Evolutionary conservation across 1,284 basidiomycete species (phyloP), one percentile per base, ranked within the genome.

Genomic region (Ceraceosorus guamensis): DNA sequence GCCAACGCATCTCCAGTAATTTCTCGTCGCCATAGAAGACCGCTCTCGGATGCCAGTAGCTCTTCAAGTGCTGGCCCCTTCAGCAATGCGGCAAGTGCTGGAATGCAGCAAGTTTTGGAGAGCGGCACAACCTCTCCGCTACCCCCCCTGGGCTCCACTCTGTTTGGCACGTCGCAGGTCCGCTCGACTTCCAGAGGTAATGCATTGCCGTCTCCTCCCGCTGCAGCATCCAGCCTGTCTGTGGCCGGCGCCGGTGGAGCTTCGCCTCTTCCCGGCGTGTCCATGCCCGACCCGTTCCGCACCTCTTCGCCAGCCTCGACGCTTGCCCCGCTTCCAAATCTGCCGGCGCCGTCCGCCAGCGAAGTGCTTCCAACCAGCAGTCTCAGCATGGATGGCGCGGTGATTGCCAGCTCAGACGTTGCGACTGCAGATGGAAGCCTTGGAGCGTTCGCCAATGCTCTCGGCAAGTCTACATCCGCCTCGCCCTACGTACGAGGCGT

Each of bases 371-470:
- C n/a, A n/a, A 16, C 45, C n/a, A 46, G 64, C 11, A 73, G 69
- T 43, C 50, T 75, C 53, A 71, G 69, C 49, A 71, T 75, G 53
- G 72, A 75, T 44, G 72, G 72, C n/a, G 72, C 72, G 32, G 59
- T 75, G 56, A 73, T 75, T 50, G 60, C 64, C 2, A 65, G 62
- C 7, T 57, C 63, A 46, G 65, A 69, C 30, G 63, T 64, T 1
- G 72, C 72, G 24, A 69, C 62, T 6, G 46, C 62, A 18, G 61
- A 65, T 13, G 65, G 65, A 52, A 68, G 66, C 31, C 60, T 75
- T 18, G 70, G 63, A 46, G 67, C 62, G 8, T 61, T 75, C 6
- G 66, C 71, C 10, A 71, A 73, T 30, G 72, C 55, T 10, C 49
- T 66, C 18, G n/a, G n/a, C 37, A n/a, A 41, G 37, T n/a, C 37